These are phyloP conservation scores for Auriscalpium orientale DNA, from an alignment of 768 basidiomycete genomes.

Conservation along the genomic window DNA sequence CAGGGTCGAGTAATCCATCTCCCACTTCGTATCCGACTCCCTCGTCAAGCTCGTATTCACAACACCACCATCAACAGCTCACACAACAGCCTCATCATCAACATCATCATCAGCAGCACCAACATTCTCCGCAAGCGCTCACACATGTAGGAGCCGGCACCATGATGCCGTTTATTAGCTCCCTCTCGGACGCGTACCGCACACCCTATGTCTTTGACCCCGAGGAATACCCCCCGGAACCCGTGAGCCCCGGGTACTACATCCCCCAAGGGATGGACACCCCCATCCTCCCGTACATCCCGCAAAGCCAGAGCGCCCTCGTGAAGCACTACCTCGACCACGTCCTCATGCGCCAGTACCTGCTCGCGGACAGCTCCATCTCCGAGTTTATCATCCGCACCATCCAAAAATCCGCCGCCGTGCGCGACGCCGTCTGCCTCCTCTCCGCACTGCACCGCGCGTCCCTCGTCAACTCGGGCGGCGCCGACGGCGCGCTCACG, in stretches of 20 bases:
- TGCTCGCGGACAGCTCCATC: constrained; percentile 48
- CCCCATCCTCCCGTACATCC: constrained; percentile 15
- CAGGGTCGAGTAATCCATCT: constrained; percentile 33
- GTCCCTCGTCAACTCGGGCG: constrained; percentile 16
- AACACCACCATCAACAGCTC: not conserved
- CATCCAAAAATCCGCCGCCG: constrained; percentile 35
- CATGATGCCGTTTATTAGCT: constrained; percentile 4
- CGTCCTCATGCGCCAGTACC: constrained; percentile 62
- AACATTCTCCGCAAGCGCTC: no score
- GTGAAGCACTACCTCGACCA: constrained; percentile 47
- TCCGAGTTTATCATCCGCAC: constrained; percentile 42
- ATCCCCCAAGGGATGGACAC: constrained; percentile 15
- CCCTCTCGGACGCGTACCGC: constrained; percentile 11
- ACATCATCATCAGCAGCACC: no score
- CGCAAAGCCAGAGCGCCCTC: constrained; percentile 20
- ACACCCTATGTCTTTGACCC: constrained; percentile 10
- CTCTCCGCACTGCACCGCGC: constrained; percentile 53
- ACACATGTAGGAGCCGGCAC: not conserved
- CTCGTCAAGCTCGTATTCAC: constrained; percentile 3
- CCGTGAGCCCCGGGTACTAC: constrained; percentile 6
- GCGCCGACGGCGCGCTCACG: not conserved
- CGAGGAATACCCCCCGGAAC: constrained; percentile 13
- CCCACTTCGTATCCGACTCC: constrained; percentile 14
- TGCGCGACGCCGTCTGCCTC: constrained; percentile 53
- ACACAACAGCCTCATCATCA: not conserved